Evolutionary conservation across 805 yeast species (phyloP).

Genomic region (Candida ortonii): DNA sequence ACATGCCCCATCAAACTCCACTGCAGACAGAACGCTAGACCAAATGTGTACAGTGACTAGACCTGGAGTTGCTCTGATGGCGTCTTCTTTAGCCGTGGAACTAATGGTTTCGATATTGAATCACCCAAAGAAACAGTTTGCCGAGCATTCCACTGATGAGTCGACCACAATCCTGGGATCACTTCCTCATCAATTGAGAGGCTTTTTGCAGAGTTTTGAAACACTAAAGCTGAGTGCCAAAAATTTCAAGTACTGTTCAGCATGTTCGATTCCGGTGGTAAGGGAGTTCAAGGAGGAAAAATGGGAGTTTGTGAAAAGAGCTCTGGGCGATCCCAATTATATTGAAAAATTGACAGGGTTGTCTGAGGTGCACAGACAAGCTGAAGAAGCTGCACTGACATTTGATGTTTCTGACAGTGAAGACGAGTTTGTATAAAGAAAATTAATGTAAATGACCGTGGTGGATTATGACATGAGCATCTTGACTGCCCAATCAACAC

Average conservation of each 20-base stretch:
- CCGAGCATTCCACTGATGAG: slow-evolving; percentile 29
- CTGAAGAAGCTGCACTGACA: slow-evolving; percentile 49
- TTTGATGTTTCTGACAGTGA: slow-evolving; percentile 41
- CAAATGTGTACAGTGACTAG: slow-evolving; percentile 99
- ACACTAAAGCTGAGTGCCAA: slow-evolving; percentile 67
- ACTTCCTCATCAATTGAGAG: slow-evolving; percentile 88
- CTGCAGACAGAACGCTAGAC: slow-evolving; percentile 85
- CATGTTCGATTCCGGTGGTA: slow-evolving; percentile 67
- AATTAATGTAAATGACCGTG: too few relatives aligned
- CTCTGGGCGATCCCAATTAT: slow-evolving; percentile 62
- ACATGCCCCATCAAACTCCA: slow-evolving; percentile 86
- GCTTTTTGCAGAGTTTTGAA: slow-evolving; percentile 67
- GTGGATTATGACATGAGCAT: slow-evolving; percentile 68
- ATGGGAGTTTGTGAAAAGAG: slow-evolving; percentile 78
- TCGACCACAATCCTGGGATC: slow-evolving; percentile 54
- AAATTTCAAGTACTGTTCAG: slow-evolving; percentile 78
- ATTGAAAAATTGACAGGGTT: slow-evolving; percentile 82
- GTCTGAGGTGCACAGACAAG: slow-evolving; percentile 64
- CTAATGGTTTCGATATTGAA: slow-evolving; percentile 72
- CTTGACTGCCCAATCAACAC: slow-evolving; percentile 90
- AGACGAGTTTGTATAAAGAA: slow-evolving; percentile 25
- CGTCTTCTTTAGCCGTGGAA: slow-evolving; percentile 85
- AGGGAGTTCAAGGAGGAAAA: slow-evolving; percentile 49
- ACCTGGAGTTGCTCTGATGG: slow-evolving; percentile 91
- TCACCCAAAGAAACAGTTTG: slow-evolving; percentile 49